phyloP scores from a whole-genome alignment of 2,329 filamentous ascomycete genomes.

The Ustilaginoidea virens region DNA sequence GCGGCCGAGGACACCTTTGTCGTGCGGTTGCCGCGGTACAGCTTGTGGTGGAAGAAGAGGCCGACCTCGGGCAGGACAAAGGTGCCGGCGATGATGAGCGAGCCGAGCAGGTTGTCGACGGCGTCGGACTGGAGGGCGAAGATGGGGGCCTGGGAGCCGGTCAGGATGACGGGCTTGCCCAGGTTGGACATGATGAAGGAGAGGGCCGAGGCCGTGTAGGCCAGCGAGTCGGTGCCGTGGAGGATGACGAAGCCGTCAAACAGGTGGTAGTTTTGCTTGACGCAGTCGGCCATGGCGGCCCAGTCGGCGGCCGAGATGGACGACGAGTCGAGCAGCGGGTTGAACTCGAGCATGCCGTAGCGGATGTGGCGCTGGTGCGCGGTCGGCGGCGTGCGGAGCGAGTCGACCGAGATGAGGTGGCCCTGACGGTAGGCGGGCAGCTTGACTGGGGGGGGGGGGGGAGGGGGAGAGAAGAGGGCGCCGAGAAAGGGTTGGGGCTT shows the following conservation, averaged over 20 bases:
- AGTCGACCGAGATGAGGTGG: conserved; percentile 38
- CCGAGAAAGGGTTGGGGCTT: too few species aligned
- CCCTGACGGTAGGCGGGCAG: conserved; percentile 37
- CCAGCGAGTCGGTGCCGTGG: conserved; percentile 80
- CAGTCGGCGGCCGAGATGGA: conserved; percentile 78
- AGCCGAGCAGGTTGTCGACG: conserved; percentile 77
- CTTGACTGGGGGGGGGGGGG: conserved; percentile 18
- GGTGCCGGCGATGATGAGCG: conserved; percentile 78
- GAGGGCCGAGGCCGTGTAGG: conserved; percentile 77
- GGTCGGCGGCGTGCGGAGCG: conserved; percentile 64
- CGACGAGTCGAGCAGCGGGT: conserved; percentile 72
- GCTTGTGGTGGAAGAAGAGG: conserved; percentile 82
- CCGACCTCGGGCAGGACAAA: conserved; percentile 90
- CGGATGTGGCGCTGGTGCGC: conserved; percentile 68
- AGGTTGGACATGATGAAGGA: conserved; percentile 89
- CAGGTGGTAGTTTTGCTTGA: conserved; percentile 70
- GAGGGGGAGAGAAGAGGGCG: neutral
- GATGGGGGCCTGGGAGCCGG: conserved; percentile 72
- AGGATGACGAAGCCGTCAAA: conserved; percentile 87
- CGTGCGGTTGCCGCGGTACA: conserved; percentile 77
- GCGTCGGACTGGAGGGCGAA: conserved; percentile 83
- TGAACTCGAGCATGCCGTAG: conserved; percentile 74
- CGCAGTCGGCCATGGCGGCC: conserved; percentile 67
- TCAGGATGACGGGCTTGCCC: conserved; percentile 81
- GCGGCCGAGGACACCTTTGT: conserved; percentile 79